A percentile compares a stretch with the other conserved stretches of the same genome.
Conservation (phyloP, 2,329 filamentous ascomycete species). For the Fusarium marasasianum region DNA sequence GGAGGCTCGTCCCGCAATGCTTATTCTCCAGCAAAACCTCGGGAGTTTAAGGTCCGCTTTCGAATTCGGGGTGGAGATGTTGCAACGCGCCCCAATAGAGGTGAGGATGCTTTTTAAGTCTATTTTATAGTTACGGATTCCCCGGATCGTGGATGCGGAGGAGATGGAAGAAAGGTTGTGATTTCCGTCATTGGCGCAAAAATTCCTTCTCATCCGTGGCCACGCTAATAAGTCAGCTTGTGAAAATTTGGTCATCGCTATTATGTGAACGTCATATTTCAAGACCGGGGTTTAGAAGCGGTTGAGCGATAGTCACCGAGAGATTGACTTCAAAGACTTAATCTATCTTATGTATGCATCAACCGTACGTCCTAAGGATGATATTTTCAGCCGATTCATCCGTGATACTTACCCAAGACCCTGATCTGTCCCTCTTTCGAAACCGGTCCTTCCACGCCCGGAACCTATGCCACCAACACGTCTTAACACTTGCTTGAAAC, state of each 20-base stretch:
- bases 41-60: constrained; percentile 1
- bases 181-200: background rate
- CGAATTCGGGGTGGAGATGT: background rate
- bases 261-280: background rate
- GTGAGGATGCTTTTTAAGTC: background rate
- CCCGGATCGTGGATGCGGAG: background rate
- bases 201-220: rapidly evolving
- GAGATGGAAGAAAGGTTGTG: too few relatives aligned
- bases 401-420: background rate
- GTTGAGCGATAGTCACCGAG: background rate
- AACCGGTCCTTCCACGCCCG: background rate
- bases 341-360: background rate
- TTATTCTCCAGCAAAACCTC: background rate
- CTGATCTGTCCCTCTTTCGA: background rate
- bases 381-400: background rate
- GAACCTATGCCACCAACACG: background rate
- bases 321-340: background rate
- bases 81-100: constrained; percentile 22
- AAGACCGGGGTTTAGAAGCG: background rate
- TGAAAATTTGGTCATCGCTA: background rate
- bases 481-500: background rate
- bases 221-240: too few relatives aligned
- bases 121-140: background rate
- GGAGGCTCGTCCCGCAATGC: background rate
- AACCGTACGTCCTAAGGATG: background rate